phyloP scores from a whole-genome alignment of 23 red algal genomes.

The Gracilaria caudata region DNA sequence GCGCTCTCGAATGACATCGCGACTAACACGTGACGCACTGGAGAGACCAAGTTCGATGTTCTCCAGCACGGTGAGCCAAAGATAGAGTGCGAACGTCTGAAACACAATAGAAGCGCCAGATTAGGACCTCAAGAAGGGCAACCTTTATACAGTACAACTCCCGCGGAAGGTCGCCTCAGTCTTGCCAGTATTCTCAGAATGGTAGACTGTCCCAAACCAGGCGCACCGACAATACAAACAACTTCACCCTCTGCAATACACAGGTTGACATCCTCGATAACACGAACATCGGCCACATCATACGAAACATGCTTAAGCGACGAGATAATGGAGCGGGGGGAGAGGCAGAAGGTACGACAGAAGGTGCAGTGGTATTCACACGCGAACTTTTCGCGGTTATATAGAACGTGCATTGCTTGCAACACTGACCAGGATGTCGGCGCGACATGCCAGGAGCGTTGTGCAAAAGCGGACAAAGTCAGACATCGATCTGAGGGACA shows the following conservation, averaged over 20 bases:
- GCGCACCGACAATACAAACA: conserved; percentile 87
- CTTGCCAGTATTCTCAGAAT: conserved; percentile 92
- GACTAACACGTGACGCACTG: neutral
- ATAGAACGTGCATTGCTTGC: neutral
- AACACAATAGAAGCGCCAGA: conserved; percentile 92
- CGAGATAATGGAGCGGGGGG: conserved; percentile 54
- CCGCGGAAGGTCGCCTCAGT: conserved; percentile 69
- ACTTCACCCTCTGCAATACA: conserved; percentile 84
- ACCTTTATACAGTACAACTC: conserved; percentile 75
- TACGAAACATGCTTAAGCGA: conserved; percentile 70
- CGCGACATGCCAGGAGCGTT: neutral
- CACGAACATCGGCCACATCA: conserved; percentile 56
- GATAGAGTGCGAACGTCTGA: conserved; percentile 98
- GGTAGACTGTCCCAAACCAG: conserved; percentile 96
- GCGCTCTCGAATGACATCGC: conserved; percentile 42
- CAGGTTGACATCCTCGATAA: conserved; percentile 78
- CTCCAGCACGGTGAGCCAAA: conserved; percentile 97
- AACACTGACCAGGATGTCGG: neutral
- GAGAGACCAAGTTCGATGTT: conserved; percentile 92
- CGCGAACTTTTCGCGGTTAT: conserved; percentile 22
- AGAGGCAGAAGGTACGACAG: neutral
- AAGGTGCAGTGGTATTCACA: conserved; percentile 10
- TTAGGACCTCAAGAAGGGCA: conserved; percentile 80
- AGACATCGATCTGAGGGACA: neutral
- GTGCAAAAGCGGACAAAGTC: conserved; percentile 18